These are phyloP conservation scores for Calocera cornea DNA, from an alignment of 768 basidiomycete genomes.

Conservation along the genomic window DNA sequence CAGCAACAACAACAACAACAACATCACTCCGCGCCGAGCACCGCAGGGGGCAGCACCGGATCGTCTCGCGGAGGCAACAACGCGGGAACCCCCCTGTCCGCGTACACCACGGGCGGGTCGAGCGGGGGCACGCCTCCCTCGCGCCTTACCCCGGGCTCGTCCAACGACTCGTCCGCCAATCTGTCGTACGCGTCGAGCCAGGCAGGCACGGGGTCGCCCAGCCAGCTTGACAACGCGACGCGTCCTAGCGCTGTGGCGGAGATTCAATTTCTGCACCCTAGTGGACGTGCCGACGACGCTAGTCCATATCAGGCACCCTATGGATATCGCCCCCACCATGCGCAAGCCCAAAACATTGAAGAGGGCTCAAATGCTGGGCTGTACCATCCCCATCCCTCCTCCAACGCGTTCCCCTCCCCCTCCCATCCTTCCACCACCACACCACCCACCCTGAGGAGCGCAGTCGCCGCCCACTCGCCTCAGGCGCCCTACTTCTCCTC, in stretches of 20 bases:
- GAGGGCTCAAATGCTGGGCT: background rate
- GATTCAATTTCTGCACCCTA: constrained; percentile 5
- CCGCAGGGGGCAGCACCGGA: background rate
- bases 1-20: background rate
- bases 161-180: background rate
- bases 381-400: background rate
- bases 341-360: constrained; percentile 1
- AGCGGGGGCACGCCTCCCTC: background rate
- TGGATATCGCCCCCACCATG: constrained; percentile 2
- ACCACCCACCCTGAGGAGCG: background rate
- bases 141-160: background rate
- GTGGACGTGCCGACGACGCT: constrained; percentile 4
- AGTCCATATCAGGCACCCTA: constrained; percentile 2
- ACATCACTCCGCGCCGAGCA: background rate
- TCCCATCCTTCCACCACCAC: background rate
- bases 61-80: constrained; percentile 3
- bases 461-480: background rate
- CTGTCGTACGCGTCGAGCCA: constrained; percentile 1
- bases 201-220: background rate
- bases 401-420: background rate
- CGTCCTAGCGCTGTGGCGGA: background rate
- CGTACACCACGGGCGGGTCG: background rate
- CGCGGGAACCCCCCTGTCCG: background rate
- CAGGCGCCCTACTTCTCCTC: background rate
- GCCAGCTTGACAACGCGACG: constrained; percentile 3